Percentiles rank a stretch among this genome's conserved stretches.
These are phyloP conservation scores for Plantago elongata DNA, from an alignment of 257 asterid species.

Conservation along the genomic window DNA sequence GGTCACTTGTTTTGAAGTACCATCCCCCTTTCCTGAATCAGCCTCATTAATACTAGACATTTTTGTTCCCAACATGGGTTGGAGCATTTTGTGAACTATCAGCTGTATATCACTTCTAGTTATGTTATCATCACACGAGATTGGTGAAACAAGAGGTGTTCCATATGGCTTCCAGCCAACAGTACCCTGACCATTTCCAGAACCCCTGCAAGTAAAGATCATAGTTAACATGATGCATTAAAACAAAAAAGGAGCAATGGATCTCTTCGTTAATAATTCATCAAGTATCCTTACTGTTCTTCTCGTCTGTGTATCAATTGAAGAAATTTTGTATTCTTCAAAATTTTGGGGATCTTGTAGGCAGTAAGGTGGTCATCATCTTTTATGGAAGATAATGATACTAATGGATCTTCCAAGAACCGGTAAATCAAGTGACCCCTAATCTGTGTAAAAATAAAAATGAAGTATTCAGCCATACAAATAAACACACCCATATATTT, in stretches of 20 bases:
- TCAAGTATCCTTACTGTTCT: constrained; percentile 61
- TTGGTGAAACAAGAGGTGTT: constrained; percentile 94
- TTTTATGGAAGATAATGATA: constrained; percentile 66
- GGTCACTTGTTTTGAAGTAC: constrained; percentile 39
- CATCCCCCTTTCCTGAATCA: constrained; percentile 40
- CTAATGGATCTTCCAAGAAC: constrained; percentile 87
- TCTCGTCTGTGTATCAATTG: constrained; percentile 94
- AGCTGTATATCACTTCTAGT: constrained; percentile 81
- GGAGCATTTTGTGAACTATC: constrained; percentile 79
- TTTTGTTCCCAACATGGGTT: constrained; percentile 68
- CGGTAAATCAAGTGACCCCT: constrained; percentile 88
- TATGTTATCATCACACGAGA: constrained; percentile 72
- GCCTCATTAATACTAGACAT: constrained; percentile 29
- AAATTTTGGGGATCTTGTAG: constrained; percentile 72
- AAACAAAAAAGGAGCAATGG: constrained; percentile 4
- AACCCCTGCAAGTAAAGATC: constrained; percentile 46
- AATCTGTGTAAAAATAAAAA: constrained; percentile 48
- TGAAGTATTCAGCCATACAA: constrained; percentile 16
- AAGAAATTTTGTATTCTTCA: constrained; percentile 75
- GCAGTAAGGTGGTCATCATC: constrained; percentile 97
- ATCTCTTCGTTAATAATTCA: constrained; percentile 1
- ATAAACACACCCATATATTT: constrained; percentile 10
- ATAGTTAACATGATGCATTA: constrained; percentile 10
- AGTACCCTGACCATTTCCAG: constrained; percentile 64
- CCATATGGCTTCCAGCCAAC: constrained; percentile 96